phyloP scores from a whole-genome alignment of 768 basidiomycete genomes.

The Fomitopsis serialis region DNA sequence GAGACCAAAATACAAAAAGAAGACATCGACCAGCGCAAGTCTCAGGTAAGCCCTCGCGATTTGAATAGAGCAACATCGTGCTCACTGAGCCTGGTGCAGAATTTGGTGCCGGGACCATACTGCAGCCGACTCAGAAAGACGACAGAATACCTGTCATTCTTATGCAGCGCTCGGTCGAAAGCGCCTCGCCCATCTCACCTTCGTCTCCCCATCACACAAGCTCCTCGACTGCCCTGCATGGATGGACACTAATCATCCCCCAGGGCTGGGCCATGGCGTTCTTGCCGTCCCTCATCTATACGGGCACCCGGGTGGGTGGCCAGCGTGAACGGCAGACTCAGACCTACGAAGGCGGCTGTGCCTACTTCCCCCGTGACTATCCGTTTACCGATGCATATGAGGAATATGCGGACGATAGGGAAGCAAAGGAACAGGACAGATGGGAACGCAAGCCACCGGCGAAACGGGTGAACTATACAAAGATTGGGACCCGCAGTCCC shows the following conservation, averaged over 20 bases:
- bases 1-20: conserved; percentile 71
- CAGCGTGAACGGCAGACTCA: conserved; percentile 80
- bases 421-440: conserved; percentile 43
- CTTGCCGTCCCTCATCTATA: conserved; percentile 73
- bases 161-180: conserved; percentile 69
- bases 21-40: conserved; percentile 79
- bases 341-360: conserved; percentile 70
- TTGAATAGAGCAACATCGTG: not conserved
- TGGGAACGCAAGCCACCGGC: conserved; percentile 87
- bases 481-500: conserved; percentile 60
- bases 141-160: conserved; percentile 81
- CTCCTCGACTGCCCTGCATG: conserved; percentile 46
- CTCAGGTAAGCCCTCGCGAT: conserved; percentile 45
- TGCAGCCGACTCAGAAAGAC: conserved; percentile 67
- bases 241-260: conserved; percentile 86
- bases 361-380: conserved; percentile 81
- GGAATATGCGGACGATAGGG: conserved; percentile 42
- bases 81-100: conserved; percentile 32
- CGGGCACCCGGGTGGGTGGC: conserved; percentile 81
- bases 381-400: conserved; percentile 54
- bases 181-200: conserved; percentile 12
- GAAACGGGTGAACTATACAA: conserved; percentile 71
- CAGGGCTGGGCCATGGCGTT: conserved; percentile 91
- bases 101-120: conserved; percentile 66
- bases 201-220: conserved; percentile 3